Evolutionary conservation across 352 stramenopile species (phyloP).

Genomic region (Pythium periplocum): DNA sequence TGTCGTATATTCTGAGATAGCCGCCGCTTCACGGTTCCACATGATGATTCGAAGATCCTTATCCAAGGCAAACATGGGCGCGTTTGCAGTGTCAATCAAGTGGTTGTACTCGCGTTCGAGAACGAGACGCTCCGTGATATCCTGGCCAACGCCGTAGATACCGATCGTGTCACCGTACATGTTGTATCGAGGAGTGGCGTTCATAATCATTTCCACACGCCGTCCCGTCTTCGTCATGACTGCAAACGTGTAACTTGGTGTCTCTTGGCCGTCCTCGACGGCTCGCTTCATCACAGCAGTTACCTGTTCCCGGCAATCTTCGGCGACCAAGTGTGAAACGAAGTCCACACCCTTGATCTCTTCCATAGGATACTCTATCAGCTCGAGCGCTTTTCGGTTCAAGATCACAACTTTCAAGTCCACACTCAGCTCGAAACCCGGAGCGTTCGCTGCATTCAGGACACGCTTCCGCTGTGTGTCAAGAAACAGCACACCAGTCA

Average conservation of each 20-base stretch:
- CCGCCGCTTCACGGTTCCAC: slow-evolving; percentile 10
- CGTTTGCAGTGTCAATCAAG: slow-evolving; percentile 65
- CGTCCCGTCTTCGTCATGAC: slow-evolving; percentile 29
- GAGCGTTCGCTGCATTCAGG: slow-evolving; percentile 88
- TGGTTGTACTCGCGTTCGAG: slow-evolving; percentile 51
- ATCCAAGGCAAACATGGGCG: slow-evolving; percentile 45
- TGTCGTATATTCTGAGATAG: slow-evolving; percentile 27
- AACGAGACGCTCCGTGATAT: slow-evolving; percentile 52
- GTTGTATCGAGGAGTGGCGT: slow-evolving; percentile 36
- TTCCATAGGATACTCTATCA: slow-evolving; percentile 86
- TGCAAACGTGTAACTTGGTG: slow-evolving; percentile 47
- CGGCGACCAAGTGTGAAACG: slow-evolving; percentile 87
- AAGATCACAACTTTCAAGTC: slow-evolving; percentile 82
- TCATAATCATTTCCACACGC: slow-evolving; percentile 41
- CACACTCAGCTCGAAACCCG: slow-evolving; percentile 87
- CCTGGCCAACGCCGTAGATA: slow-evolving; percentile 69
- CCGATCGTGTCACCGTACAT: slow-evolving; percentile 58
- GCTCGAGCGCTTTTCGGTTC: slow-evolving; percentile 90
- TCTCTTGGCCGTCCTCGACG: slow-evolving; percentile 32
- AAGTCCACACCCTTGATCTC: slow-evolving; percentile 86
- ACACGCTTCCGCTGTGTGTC: slow-evolving; percentile 83
- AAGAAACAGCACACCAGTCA: slow-evolving; percentile 76
- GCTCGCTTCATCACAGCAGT: slow-evolving; percentile 17
- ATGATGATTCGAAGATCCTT: slow-evolving; percentile 8
- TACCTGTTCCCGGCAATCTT: slow-evolving; percentile 44